Evolutionary conservation across 306 rosid genomes (phyloP).

Genomic region (Notholithocarpus densiflorus): DNA sequence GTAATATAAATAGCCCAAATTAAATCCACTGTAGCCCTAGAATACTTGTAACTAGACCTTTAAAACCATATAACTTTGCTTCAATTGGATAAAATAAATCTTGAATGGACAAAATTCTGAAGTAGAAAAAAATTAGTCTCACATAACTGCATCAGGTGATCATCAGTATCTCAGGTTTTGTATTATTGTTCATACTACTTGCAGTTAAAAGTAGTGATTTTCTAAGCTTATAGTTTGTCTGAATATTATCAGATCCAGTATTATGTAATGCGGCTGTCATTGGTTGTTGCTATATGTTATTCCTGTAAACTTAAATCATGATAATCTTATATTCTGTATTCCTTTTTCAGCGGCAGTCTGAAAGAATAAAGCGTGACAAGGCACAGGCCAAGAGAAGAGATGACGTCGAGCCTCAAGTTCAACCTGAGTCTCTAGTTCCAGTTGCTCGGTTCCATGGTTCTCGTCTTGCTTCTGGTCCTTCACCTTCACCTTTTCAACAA

Average conservation of each 20-base stretch:
- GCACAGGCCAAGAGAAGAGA: conserved; percentile 75
- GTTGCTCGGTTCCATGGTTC: conserved; percentile 77
- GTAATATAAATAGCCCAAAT: no score
- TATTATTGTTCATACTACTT: not conserved
- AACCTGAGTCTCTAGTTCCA: conserved; percentile 75
- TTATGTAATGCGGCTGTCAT: not conserved
- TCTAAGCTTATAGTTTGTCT: not conserved
- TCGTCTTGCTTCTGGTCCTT: conserved; percentile 91
- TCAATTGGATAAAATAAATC: no score
- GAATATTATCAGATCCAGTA: not conserved
- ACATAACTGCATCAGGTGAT: not conserved
- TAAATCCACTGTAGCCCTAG: no score
- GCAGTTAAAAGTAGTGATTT: not conserved
- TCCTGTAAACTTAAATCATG: not conserved
- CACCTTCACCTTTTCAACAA: conserved; percentile 68
- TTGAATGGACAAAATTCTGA: no score
- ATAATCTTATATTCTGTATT: not conserved
- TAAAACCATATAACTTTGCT: no score
- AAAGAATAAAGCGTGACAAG: conserved; percentile 88
- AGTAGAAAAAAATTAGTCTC: no score
- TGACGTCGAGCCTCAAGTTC: conserved; percentile 64
- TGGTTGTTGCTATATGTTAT: not conserved
- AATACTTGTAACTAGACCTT: no score
- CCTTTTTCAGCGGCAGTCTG: conserved; percentile 64
- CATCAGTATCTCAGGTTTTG: not conserved